Base-by-base conservation (phyloP, 352 stramenopile species). In the Aphanomyces astaci region DNA sequence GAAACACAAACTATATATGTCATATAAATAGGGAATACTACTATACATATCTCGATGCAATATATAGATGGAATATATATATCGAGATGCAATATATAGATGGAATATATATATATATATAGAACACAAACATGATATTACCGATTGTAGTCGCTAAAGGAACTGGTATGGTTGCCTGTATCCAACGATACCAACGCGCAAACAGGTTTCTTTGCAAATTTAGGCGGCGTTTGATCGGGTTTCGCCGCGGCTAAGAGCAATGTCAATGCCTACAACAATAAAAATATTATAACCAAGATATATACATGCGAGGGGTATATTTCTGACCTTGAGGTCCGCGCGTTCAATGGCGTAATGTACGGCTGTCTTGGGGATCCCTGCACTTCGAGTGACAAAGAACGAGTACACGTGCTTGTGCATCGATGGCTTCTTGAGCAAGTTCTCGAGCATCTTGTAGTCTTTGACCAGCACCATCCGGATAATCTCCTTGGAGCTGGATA, bases 141-240 rank as follows among this genome's bases (percentile, higher is more conserved):
- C 0, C 84, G 81, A 66, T 92, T 90, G 72, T 92, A 92, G 55
- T 92, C 84, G 64, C 84, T 92, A 70, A 75, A 92, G 19, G 76
- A 64, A 63, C 84, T 92, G 31, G 84, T 92, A 64, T 92, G 84
- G 53, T 82, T 80, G 0, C 84, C 84, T 0, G 84, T 92, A 9
- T 82, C 89, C 53, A 90, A 82, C 2, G 82, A 81, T n/a, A 80
- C 80, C 30, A 92, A 62, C 4, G 82, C 81, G 33, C 82, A 75
- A 15, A 80, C 78, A 0, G 84, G 84, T 3, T 55, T 67, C n/a
- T 74, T 72, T 1, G 84, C 77, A 59, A 62, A 68, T 11, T 30
- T 22, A 22, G 28, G 15, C n/a, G 19, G 13, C 15, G 13, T 15
- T 64, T 65, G 11, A 28, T 22, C 39, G 28, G 17, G 9, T 63